Percentiles rank a stretch among this genome's conserved stretches.
Conservation (phyloP, 1,284 basidiomycete species). For the Pseudozyma tsukubaensis region DNA sequence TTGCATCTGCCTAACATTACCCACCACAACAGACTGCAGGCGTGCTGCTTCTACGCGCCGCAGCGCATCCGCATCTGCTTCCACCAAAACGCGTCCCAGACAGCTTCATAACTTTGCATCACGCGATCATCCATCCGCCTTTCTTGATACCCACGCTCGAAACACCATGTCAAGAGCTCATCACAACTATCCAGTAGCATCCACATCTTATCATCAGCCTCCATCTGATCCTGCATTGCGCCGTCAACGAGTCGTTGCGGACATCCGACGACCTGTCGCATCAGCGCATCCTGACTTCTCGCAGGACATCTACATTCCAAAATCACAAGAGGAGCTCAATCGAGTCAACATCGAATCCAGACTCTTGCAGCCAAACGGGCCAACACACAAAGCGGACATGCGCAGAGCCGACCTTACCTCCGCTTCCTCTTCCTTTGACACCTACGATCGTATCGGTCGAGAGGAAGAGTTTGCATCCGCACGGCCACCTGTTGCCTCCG, state of each 20-base stretch:
- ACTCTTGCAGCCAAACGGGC: conserved; percentile 28
- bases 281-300: conserved; percentile 28
- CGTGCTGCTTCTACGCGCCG: neutral
- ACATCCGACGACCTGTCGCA: conserved; percentile 8
- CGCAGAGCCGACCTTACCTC: conserved; percentile 23
- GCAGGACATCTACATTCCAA: conserved; percentile 47
- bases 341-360: conserved; percentile 43
- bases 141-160: conserved; percentile 8
- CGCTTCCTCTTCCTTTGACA: conserved; percentile 41
- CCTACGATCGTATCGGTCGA: conserved; percentile 50
- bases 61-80: neutral
- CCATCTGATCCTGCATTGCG: conserved; percentile 6
- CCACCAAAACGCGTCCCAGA: conserved; percentile 5
- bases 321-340: conserved; percentile 38
- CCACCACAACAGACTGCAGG: neutral
- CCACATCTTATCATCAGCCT: conserved; percentile 40
- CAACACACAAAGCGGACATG: conserved; percentile 20
- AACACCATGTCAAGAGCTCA: conserved; percentile 28
- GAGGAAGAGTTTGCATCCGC: conserved; percentile 29
- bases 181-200: conserved; percentile 35
- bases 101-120: conserved; percentile 17
- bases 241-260: conserved; percentile 10
- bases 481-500: neutral
- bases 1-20: too few relatives aligned
- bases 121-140: conserved; percentile 1